Evolutionary conservation across 495 filamentous ascomycete species (phyloP), one percentile per base, ranked within the genome.

Genomic region (Talaromyces wortmannii): DNA sequence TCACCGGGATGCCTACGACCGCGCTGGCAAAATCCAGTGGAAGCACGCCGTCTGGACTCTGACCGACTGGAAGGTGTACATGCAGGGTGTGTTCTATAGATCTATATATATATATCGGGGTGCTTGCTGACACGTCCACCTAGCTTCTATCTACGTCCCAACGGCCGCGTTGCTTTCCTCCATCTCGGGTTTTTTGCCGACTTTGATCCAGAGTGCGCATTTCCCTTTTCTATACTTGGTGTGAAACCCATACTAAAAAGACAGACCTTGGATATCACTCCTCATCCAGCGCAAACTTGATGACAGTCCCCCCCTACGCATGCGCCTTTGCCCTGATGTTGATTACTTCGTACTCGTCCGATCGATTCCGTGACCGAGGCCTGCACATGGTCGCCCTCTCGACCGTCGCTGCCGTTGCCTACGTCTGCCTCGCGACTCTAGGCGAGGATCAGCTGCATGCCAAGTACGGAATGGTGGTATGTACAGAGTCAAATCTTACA

Each of bases 1-100:
- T 7, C 44, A 59, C 1, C 23, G 52, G 10, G 73, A 76, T 50
- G 55, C 54, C 23, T 33, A 53, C 11, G 55, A 53, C 30, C 23
- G 30, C 12, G 32, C 23, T 10, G 31, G 50, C n/a, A 31, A 36
- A 18, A 33, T 56, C 30, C 33, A 23, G 53, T 13, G 43, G 15
- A 31, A 33, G 53, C 17, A 55, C 46, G 44, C 48, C 42, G 31
- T n/a, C 11, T 45, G 40, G 53, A 31, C 42, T 13, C 13, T 45
- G 16, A 23, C 46, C 16, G 44, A 55, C 31, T 55, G 53, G 46
- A 48, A 23, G 44, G n/a, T 46, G 16, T 46, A 46, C 16, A 23
- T 46, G n/a, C 44, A 46, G 36, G 36, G 36, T 40, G 13, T 23
- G 23, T 23, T 23, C 23, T 23, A 23, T 23, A 23, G 23, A 23